phyloP scores from a whole-genome alignment of 2,329 filamentous ascomycete species.

The Claviceps digitariae region DNA sequence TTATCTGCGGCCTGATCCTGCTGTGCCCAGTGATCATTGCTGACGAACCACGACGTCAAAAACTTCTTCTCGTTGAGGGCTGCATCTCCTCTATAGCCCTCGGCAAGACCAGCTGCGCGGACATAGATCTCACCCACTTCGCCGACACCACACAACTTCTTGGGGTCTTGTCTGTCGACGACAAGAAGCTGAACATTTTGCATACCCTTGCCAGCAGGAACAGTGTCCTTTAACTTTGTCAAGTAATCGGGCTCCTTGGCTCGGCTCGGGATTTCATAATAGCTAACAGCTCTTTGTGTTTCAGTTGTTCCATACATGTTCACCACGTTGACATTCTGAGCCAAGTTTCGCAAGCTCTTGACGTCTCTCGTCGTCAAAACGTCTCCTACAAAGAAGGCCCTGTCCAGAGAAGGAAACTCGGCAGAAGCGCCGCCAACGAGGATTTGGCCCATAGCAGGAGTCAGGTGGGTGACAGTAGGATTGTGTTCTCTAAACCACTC shows the following conservation, averaged over 20 bases:
- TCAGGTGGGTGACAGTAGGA: conserved; percentile 75
- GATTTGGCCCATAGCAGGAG: conserved; percentile 93
- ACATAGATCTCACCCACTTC: conserved; percentile 78
- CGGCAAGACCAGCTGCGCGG: conserved; percentile 69
- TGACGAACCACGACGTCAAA: conserved; percentile 71
- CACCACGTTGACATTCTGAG: conserved; percentile 59
- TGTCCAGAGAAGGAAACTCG: conserved; percentile 61
- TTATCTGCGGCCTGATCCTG: conserved; percentile 15
- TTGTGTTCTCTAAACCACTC: conserved; percentile 75
- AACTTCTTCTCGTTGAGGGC: conserved; percentile 62
- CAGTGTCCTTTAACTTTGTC: conserved; percentile 45
- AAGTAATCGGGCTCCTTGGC: conserved; percentile 42
- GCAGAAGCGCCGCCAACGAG: conserved; percentile 72
- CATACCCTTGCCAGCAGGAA: conserved; percentile 80
- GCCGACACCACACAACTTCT: conserved; percentile 61
- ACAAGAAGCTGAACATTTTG: conserved; percentile 78
- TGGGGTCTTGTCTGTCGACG: conserved; percentile 54
- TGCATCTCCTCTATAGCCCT: conserved; percentile 55
- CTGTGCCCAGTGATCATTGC: conserved; percentile 11
- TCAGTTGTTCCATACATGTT: conserved; percentile 89
- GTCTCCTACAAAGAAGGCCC: conserved; percentile 86
- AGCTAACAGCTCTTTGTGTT: conserved; percentile 29
- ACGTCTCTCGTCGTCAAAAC: conserved; percentile 78
- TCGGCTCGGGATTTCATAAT: conserved; percentile 49
- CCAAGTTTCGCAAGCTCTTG: conserved; percentile 59